Conservation (phyloP, 2,329 filamentous ascomycete genomes). For the Daldinia sp. region DNA sequence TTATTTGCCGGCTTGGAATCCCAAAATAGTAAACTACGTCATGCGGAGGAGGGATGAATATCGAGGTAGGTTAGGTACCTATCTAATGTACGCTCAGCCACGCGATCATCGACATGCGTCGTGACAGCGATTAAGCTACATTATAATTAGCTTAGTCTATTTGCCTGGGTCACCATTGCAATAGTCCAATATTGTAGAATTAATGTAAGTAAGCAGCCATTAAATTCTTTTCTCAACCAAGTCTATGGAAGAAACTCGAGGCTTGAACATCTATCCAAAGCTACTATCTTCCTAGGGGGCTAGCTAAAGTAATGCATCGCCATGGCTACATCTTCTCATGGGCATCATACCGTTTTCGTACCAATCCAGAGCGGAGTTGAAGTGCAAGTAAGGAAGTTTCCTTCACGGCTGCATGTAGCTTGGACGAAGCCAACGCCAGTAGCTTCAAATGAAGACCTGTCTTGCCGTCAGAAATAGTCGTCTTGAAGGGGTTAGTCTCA, state of each 20-base stretch:
- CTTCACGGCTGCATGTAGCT: constrained; percentile 43
- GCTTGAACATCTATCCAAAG: background rate
- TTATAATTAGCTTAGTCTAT: too few relatives aligned
- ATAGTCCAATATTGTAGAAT: background rate
- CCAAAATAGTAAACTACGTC: background rate
- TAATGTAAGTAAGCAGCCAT: too few relatives aligned
- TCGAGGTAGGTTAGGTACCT: too few relatives aligned
- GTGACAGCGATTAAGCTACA: background rate
- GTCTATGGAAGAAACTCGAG: too few relatives aligned
- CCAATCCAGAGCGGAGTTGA: constrained; percentile 48
- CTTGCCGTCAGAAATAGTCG: constrained; percentile 3
- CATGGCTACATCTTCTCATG: too few relatives aligned
- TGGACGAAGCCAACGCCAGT: constrained; percentile 46
- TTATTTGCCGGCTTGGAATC: background rate
- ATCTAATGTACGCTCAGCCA: too few relatives aligned
- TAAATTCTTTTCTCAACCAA: too few relatives aligned
- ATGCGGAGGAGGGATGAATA: background rate
- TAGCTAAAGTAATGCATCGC: background rate
- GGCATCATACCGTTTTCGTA: constrained; percentile 31
- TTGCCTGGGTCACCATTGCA: too few relatives aligned
- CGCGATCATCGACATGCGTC: background rate
- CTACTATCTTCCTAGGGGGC: background rate
- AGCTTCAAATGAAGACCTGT: constrained; percentile 39
- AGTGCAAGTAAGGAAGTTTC: constrained; percentile 45
- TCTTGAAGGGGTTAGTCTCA: background rate